These are phyloP conservation scores for Picochlorum sp. DNA, from an alignment of 139 green algal species.

Conservation along the genomic window DNA sequence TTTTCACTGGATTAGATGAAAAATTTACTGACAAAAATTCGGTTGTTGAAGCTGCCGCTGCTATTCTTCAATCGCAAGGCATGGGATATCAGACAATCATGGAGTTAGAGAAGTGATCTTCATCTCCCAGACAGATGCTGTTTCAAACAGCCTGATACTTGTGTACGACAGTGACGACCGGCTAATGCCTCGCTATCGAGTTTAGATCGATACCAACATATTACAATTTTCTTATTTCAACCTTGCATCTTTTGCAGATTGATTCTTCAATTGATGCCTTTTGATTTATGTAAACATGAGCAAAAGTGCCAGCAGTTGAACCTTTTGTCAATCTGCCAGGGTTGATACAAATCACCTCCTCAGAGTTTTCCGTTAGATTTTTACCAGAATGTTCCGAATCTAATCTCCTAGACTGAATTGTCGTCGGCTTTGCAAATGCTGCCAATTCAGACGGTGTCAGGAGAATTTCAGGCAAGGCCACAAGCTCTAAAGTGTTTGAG, in stretches of 20 bases:
- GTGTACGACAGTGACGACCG: background rate
- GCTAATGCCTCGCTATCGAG: background rate
- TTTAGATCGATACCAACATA: too few species aligned
- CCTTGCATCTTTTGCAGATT: slow-evolving; percentile 1
- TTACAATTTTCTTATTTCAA: slow-evolving; percentile 5
- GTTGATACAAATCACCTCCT: slow-evolving; percentile 61
- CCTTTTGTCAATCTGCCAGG: slow-evolving; percentile 70
- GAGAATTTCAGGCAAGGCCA: slow-evolving; percentile 70
- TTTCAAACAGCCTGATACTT: too few species aligned
- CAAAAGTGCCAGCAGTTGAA: slow-evolving; percentile 55
- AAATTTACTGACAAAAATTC: slow-evolving; percentile 3
- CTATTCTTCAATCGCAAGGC: slow-evolving; percentile 3
- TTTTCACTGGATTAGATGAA: slow-evolving; percentile 5
- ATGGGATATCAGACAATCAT: background rate
- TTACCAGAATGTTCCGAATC: background rate
- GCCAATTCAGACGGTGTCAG: slow-evolving; percentile 85
- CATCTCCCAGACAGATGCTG: background rate
- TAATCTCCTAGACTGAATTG: background rate
- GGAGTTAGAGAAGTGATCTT: background rate
- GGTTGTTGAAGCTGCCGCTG: background rate
- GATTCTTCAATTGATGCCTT: background rate
- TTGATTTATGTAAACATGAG: slow-evolving; percentile 30
- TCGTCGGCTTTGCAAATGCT: slow-evolving; percentile 76
- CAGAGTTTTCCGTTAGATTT: background rate
- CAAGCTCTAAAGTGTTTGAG: slow-evolving; percentile 45